phyloP scores from a whole-genome alignment of 2,329 filamentous ascomycete species.

The Alternaria longipes region DNA sequence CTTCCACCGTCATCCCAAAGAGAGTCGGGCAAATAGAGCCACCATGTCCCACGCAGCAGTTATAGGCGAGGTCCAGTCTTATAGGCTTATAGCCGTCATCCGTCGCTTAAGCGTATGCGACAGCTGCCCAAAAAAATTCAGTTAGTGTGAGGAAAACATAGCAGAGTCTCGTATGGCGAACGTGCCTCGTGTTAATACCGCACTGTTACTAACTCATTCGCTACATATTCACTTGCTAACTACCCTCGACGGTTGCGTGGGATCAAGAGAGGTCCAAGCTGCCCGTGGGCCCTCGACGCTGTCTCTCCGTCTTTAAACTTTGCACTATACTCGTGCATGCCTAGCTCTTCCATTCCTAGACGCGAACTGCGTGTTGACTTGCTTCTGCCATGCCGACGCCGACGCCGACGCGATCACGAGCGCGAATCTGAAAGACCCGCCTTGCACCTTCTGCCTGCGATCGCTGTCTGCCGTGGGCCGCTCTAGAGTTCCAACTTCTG shows the following conservation, averaged over 20 bases:
- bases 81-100: constrained; percentile 8
- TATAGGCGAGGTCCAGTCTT: constrained; percentile 25
- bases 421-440: constrained; percentile 16
- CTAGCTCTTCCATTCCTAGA: constrained; percentile 14
- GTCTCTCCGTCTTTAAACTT: constrained; percentile 15
- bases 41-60: constrained; percentile 20
- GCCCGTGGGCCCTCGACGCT: constrained; percentile 13
- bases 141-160: constrained; percentile 1
- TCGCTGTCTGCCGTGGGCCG: constrained; percentile 12
- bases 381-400: constrained; percentile 18
- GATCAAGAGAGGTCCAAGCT: constrained; percentile 42
- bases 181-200: constrained; percentile 7
- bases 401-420: constrained; percentile 3
- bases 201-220: constrained; percentile 10
- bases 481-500: neutral
- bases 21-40: constrained; percentile 6
- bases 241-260: constrained; percentile 20
- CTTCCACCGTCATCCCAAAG: constrained; percentile 9
- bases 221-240: constrained; percentile 20
- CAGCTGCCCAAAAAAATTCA: neutral
- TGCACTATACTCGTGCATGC: constrained; percentile 15
- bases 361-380: constrained; percentile 18
- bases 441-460: constrained; percentile 8
- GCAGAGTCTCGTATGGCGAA: constrained; percentile 12
- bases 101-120: constrained; percentile 15